A percentile compares a stretch with the other conserved stretches of the same genome.
Evolutionary conservation across 148 eudicot species (phyloP).

Genomic region (Spergularia bocconei): DNA sequence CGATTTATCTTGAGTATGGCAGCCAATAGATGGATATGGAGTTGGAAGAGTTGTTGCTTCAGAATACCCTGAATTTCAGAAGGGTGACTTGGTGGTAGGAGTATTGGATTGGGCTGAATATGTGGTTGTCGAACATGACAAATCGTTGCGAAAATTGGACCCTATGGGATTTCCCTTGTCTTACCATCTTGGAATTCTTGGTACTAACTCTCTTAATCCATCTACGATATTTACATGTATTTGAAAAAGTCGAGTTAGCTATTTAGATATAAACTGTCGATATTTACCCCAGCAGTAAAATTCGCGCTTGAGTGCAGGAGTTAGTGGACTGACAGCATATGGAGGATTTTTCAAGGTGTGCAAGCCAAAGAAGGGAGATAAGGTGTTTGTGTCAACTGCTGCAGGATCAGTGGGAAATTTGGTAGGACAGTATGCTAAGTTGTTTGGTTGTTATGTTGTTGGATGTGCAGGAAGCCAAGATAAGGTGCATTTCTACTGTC

Average conservation of each 20-base stretch:
- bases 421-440: slow-evolving; percentile 70
- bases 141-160: too few species aligned
- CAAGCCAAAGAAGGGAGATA: slow-evolving; percentile 60
- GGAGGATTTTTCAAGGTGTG: slow-evolving; percentile 47
- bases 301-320: slow-evolving; percentile 17
- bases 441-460: slow-evolving; percentile 61
- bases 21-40: slow-evolving; percentile 43
- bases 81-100: slow-evolving; percentile 30
- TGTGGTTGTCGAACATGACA: too few species aligned
- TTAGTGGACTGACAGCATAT: slow-evolving; percentile 67
- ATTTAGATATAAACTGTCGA: too few species aligned
- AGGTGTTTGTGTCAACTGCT: slow-evolving; percentile 65
- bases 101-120: too few species aligned
- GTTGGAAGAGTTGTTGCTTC: slow-evolving; percentile 58
- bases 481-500: too few species aligned
- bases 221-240: too few species aligned
- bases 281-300: too few species aligned
- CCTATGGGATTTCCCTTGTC: too few species aligned
- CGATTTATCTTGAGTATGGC: background rate
- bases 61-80: slow-evolving; percentile 34
- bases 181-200: too few species aligned
- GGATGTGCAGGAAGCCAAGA: slow-evolving; percentile 32
- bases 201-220: too few species aligned
- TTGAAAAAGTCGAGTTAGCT: too few species aligned
- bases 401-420: slow-evolving; percentile 66